A percentile compares a stretch with the other conserved stretches of the same genome.
phyloP scores from a whole-genome alignment of 805 yeast species.

The Candida easanensis region DNA sequence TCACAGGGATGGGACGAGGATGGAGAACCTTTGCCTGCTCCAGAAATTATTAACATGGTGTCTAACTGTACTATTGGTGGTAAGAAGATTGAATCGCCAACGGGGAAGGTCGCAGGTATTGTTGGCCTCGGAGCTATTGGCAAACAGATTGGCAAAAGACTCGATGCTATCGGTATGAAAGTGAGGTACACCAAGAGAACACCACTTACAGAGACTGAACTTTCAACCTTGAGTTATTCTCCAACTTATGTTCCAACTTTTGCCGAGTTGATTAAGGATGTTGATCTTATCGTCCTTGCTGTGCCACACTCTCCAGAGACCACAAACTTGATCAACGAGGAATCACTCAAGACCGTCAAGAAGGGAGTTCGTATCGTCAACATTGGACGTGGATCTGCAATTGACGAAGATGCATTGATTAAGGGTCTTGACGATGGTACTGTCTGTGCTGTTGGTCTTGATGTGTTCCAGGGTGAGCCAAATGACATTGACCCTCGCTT shows the following conservation, averaged over 20 bases:
- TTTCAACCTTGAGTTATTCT: conserved; percentile 40
- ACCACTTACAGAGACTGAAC: conserved; percentile 33
- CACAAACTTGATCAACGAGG: conserved; percentile 46
- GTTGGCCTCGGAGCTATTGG: conserved; percentile 82
- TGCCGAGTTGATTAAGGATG: conserved; percentile 36
- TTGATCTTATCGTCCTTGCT: conserved; percentile 62
- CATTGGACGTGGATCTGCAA: conserved; percentile 69
- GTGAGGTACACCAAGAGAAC: conserved; percentile 60
- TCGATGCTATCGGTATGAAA: conserved; percentile 58
- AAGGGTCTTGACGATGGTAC: conserved; percentile 57
- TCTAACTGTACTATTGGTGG: conserved; percentile 45
- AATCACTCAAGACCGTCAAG: conserved; percentile 44
- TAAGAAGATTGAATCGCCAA: conserved; percentile 48
- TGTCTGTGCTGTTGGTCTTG: conserved; percentile 65
- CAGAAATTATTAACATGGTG: conserved; percentile 29
- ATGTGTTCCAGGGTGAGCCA: conserved; percentile 69
- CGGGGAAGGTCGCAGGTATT: conserved; percentile 55
- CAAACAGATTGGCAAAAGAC: conserved; percentile 53
- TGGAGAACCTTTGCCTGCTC: conserved; percentile 32
- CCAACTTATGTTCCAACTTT: conserved; percentile 46
- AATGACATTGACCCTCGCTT: conserved; percentile 43
- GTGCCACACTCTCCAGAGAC: conserved; percentile 66
- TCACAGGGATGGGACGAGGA: conserved; percentile 30
- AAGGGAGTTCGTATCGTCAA: conserved; percentile 63
- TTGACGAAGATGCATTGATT: conserved; percentile 61